Percentiles rank a stretch among this genome's conserved stretches.
phyloP scores from a whole-genome alignment of 208 protist species.

The Endotrypanum monterogeii region DNA sequence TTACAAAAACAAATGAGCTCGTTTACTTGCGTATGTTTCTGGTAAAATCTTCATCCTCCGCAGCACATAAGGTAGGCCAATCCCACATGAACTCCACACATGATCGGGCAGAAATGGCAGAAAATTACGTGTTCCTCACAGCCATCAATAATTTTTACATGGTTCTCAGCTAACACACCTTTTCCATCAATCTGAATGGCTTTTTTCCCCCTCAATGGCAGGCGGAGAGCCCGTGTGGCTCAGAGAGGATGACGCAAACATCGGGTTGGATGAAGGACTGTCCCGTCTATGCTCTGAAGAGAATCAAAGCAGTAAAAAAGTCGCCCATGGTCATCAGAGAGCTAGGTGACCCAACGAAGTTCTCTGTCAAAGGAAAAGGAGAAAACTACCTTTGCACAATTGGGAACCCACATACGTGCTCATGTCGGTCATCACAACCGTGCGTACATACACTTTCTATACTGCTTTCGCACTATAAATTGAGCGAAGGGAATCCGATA shows the following conservation, averaged over 20 bases:
- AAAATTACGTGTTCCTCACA: not conserved
- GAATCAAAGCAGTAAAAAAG: not conserved
- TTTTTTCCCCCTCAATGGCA: not conserved
- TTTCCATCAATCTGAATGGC: not conserved
- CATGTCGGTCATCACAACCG: conserved; percentile 46
- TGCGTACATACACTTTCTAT: conserved; percentile 77
- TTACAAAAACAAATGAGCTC: not conserved
- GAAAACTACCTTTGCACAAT: conserved; percentile 49
- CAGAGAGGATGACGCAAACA: not conserved
- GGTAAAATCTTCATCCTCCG: not conserved
- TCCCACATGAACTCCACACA: not conserved
- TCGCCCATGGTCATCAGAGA: not conserved
- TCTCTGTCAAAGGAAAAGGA: conserved; percentile 32
- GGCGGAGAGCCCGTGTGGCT: not conserved
- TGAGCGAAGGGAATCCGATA: conserved; percentile 43
- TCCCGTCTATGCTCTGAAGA: conserved; percentile 14
- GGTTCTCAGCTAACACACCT: not conserved
- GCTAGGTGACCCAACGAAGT: conserved; percentile 38
- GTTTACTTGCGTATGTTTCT: not conserved
- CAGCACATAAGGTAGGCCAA: not conserved
- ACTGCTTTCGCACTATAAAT: conserved; percentile 45
- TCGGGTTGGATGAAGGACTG: conserved; percentile 18
- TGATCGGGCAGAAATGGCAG: not conserved
- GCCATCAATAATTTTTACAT: not conserved
- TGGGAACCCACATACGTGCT: conserved; percentile 65